Evolutionary conservation across 331 rosid genomes (phyloP).

Genomic region (Quercus lobata): DNA sequence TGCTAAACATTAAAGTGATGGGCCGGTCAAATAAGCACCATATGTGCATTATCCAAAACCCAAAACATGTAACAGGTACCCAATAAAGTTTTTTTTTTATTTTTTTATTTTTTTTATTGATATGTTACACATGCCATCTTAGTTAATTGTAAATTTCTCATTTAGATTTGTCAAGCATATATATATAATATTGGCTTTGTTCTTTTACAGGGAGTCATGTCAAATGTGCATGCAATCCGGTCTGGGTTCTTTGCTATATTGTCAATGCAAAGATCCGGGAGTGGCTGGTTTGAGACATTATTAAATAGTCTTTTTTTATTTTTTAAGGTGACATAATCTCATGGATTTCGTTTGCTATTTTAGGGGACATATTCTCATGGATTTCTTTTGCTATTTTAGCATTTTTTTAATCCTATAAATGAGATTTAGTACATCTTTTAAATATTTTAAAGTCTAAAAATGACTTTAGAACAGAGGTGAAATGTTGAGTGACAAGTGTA

Average conservation of each 20-base stretch:
- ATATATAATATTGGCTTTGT: too few species aligned
- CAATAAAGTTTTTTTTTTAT: not conserved
- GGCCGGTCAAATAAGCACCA: constrained; percentile 35
- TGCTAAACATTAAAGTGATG: constrained; percentile 17
- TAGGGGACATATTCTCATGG: too few species aligned
- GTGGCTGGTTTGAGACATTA: constrained; percentile 99
- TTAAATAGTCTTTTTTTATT: constrained; percentile 43
- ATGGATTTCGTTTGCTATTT: too few species aligned
- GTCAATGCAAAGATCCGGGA: constrained; percentile 97
- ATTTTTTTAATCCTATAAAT: too few species aligned
- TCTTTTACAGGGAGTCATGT: constrained; percentile 36
- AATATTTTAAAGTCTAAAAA: too few species aligned
- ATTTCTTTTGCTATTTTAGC: too few species aligned
- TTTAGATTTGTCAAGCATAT: not conserved
- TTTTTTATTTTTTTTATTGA: too few species aligned
- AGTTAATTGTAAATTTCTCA: not conserved
- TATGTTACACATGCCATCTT: too few species aligned
- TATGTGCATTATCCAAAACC: constrained; percentile 61
- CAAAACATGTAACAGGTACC: constrained; percentile 44
- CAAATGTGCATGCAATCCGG: constrained; percentile 85
- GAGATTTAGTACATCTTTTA: too few species aligned
- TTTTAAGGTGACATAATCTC: too few species aligned
- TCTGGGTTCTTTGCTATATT: constrained; percentile 71
- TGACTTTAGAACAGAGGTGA: too few species aligned
- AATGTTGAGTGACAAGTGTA: too few species aligned